Percentiles rank a stretch among this genome's conserved stretches.
Evolutionary conservation across 805 yeast species (phyloP).

Genomic region (Cyberlindnera veronae): DNA sequence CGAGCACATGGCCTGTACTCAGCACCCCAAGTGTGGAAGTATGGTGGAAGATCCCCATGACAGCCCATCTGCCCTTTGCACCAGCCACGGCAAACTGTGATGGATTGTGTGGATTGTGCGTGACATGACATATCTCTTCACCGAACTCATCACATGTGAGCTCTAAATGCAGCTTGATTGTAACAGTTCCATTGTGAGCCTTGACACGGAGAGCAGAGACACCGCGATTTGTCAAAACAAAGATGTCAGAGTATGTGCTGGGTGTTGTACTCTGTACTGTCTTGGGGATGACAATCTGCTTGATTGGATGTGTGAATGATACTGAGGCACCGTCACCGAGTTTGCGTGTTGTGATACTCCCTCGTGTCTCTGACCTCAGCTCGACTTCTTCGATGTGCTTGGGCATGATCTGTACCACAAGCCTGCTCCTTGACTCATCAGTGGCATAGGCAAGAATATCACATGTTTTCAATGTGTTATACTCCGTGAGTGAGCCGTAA

Average conservation of each 20-base stretch:
- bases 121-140: constrained; percentile 41
- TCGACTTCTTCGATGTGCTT: constrained; percentile 1
- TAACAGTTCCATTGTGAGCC: constrained; percentile 7
- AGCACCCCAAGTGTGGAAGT: not conserved
- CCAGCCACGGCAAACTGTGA: constrained; percentile 44
- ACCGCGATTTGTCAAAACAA: constrained; percentile 37
- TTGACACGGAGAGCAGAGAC: constrained; percentile 33
- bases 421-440: not conserved
- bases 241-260: constrained; percentile 26
- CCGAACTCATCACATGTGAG: constrained; percentile 25
- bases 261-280: constrained; percentile 23
- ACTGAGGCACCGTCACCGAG: constrained; percentile 17
- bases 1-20: constrained; percentile 24
- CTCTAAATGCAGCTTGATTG: constrained; percentile 3
- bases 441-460: constrained; percentile 13
- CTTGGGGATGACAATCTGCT: constrained; percentile 36
- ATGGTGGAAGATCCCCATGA: constrained; percentile 29
- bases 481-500: not conserved
- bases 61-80: constrained; percentile 46
- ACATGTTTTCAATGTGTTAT: not conserved
- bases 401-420: not conserved
- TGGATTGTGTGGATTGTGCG: constrained; percentile 42
- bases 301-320: constrained; percentile 36
- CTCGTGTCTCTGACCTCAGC: not conserved
- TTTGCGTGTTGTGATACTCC: constrained; percentile 4